These are phyloP conservation scores for Podospora comata DNA, from an alignment of 495 filamentous ascomycete genomes.

Conservation along the genomic window DNA sequence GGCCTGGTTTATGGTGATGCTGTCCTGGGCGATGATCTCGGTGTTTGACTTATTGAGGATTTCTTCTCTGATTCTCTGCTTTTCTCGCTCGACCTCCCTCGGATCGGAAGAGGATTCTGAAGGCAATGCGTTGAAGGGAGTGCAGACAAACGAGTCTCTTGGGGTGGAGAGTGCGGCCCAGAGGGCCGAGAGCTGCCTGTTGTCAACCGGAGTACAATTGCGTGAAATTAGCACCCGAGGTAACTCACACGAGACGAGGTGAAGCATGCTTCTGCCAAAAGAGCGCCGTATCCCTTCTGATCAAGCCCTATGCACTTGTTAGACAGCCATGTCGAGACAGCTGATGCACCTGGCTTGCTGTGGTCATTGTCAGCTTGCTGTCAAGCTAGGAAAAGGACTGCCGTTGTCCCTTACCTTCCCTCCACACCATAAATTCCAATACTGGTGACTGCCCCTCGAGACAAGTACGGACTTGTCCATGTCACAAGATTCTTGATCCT, in stretches of 20 bases:
- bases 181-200: conserved; percentile 39
- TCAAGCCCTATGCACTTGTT: conserved; percentile 40
- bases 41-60: conserved; percentile 39
- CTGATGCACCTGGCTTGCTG: conserved; percentile 42
- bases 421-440: conserved; percentile 49
- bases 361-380: not conserved
- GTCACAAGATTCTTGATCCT: conserved; percentile 47
- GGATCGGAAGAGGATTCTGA: conserved; percentile 30
- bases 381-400: not conserved
- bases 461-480: conserved; percentile 46
- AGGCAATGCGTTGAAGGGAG: conserved; percentile 46
- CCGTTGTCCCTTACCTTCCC: conserved; percentile 33
- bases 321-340: conserved; percentile 42
- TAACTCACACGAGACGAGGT: conserved; percentile 35
- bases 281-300: conserved; percentile 38
- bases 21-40: conserved; percentile 29
- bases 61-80: conserved; percentile 38
- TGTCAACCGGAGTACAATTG: not conserved
- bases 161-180: conserved; percentile 41
- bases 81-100: conserved; percentile 34
- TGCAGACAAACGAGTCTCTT: conserved; percentile 35
- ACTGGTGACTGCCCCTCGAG: conserved; percentile 31
- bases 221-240: not conserved
- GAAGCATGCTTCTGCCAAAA: conserved; percentile 40
- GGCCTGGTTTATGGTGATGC: conserved; percentile 1